Evolutionary conservation across 345 rosid species (phyloP).

Genomic region (Lepidium africanum): DNA sequence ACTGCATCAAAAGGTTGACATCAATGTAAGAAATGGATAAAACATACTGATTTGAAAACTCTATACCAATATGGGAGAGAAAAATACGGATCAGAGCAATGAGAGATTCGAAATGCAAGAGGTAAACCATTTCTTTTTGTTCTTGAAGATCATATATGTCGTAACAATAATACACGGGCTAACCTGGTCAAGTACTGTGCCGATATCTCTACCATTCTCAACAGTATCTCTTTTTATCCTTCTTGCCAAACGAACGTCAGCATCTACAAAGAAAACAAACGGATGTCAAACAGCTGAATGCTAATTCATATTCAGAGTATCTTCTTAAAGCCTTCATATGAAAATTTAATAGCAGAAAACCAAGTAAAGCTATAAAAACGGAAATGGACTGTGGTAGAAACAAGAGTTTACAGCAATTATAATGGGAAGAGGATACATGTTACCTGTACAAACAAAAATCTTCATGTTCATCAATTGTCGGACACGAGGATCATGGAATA

Average conservation of each 20-base stretch:
- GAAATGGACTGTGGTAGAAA: background rate
- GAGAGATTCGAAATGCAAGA: background rate
- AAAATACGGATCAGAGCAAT: background rate
- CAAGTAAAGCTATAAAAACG: background rate
- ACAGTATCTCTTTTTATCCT: conserved; percentile 91
- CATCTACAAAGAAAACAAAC: conserved; percentile 71
- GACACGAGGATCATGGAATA: conserved; percentile 84
- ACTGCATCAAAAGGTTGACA: conserved; percentile 50
- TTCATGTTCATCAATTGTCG: conserved; percentile 95
- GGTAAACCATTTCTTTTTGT: background rate
- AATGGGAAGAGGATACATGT: background rate
- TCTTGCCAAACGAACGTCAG: conserved; percentile 98
- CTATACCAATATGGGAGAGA: background rate
- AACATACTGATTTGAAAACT: background rate
- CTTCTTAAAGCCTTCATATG: background rate
- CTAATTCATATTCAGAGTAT: background rate
- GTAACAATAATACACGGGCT: conserved; percentile 1
- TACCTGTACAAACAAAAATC: conserved; percentile 97
- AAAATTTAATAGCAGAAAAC: background rate
- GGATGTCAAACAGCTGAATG: conserved; percentile 1
- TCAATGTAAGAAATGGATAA: background rate
- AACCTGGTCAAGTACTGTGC: conserved; percentile 93
- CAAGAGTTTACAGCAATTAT: conserved; percentile 4
- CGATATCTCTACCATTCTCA: conserved; percentile 85
- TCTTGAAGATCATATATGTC: background rate